Conservation (phyloP, 345 rosid genomes). For the Salix brachista region DNA sequence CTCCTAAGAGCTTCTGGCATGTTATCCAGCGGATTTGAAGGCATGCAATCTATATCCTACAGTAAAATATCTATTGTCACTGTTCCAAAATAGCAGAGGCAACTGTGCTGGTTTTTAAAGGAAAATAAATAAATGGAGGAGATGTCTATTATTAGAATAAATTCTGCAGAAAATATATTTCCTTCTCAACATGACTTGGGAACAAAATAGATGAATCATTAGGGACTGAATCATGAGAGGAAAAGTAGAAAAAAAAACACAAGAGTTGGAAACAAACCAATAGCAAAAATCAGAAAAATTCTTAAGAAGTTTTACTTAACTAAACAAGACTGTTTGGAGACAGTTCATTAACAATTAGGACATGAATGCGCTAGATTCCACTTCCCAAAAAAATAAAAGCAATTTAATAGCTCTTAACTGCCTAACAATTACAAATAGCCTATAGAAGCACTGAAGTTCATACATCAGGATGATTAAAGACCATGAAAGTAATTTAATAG, state of each 20-base stretch:
- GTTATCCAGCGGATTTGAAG: conserved; percentile 71
- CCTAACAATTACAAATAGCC: neutral
- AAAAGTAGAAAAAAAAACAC: neutral
- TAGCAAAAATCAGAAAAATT: neutral
- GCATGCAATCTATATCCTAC: conserved; percentile 99
- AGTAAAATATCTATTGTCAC: conserved; percentile 18
- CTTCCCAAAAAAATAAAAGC: neutral
- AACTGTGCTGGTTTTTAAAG: neutral
- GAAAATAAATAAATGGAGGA: neutral
- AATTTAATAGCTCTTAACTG: neutral
- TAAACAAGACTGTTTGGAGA: neutral
- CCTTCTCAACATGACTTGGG: neutral
- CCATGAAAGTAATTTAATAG: neutral
- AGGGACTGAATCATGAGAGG: neutral
- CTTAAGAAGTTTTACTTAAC: neutral
- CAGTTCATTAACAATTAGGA: neutral
- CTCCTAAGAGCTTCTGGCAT: conserved; percentile 86
- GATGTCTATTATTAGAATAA: neutral
- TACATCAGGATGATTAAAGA: neutral
- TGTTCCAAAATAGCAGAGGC: neutral
- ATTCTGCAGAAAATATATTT: neutral
- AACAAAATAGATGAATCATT: neutral
- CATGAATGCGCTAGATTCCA: neutral
- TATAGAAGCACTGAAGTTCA: neutral
- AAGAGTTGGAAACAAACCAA: neutral